Evolutionary conservation across 2,329 filamentous ascomycete genomes (phyloP), one percentile per base, ranked within the genome.

Genomic region (Nakataea oryzae): DNA sequence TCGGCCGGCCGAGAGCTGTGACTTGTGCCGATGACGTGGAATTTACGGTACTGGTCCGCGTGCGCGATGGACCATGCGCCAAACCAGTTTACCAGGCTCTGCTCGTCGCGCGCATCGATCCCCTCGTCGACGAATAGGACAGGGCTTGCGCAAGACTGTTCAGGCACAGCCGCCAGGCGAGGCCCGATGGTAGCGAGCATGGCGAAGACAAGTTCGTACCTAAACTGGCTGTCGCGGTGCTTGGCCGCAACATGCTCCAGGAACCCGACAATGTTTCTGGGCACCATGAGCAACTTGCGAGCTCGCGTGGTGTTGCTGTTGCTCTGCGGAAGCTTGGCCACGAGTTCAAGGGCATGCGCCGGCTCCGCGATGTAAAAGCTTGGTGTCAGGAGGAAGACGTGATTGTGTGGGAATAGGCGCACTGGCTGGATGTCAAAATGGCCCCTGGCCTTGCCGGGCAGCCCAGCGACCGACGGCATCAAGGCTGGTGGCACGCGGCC

Each of bases 21-120:
- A 58, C 28, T 34, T 11, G 59, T 47, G 3, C 60, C 60, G 29
- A 57, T 0, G 3, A 87, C 79, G 24, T 75, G 73, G 65, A 87
- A 86, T 50, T 77, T 79, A 34, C 83, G 78, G 66, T 79, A 83
- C 54, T 72, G 71, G 62, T 85, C 78, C 47, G 83, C 67, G 32
- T 79, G 78, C 62, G 70, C 64, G 34, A 76, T 72, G 0, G 82
- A 75, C 85, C 84, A 87, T 70, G 76, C 81, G 1, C 81, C 83
- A 69, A 86, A 87, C 80, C 82, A 86, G 64, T 86, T 83, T 12
- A 87, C 78, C 30, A 88, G 72, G 62, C 80, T 85, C 67, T 86
- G 81, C 67, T 88, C 85, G 64, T 87, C 84, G 62, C 83, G 81
- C 0, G 78, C 74, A 62, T 85, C 79, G 57, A 87, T 81, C 1